Conservation (phyloP, 805 yeast genomes). For the Schizosaccharomyces octosporus region DNA sequence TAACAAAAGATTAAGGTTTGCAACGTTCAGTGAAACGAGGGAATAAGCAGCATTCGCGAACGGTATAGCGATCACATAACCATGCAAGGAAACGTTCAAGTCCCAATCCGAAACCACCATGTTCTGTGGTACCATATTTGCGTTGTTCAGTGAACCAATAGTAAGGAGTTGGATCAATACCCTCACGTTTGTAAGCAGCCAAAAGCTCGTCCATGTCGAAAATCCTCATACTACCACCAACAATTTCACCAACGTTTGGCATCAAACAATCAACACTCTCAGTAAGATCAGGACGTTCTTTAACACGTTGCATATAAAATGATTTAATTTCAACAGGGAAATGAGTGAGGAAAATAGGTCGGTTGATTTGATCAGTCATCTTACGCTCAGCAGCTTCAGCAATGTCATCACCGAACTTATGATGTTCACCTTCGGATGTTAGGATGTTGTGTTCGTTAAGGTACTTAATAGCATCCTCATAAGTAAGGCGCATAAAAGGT, state of each 20-base stretch:
- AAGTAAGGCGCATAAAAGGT: slow-evolving; percentile 82
- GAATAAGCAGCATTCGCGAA: slow-evolving; percentile 89
- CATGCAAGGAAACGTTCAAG: slow-evolving; percentile 95
- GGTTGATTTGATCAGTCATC: slow-evolving; percentile 87
- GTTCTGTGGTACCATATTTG: slow-evolving; percentile 92
- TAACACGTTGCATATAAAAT: slow-evolving; percentile 87
- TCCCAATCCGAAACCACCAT: slow-evolving; percentile 97
- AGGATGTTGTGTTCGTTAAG: slow-evolving; percentile 72
- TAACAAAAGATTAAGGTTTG: slow-evolving; percentile 36
- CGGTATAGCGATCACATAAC: slow-evolving; percentile 94
- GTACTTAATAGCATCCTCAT: slow-evolving; percentile 82
- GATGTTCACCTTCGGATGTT: slow-evolving; percentile 39
- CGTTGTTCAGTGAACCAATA: slow-evolving; percentile 94
- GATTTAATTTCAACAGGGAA: slow-evolving; percentile 96
- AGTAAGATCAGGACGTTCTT: slow-evolving; percentile 79
- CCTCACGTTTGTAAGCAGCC: slow-evolving; percentile 83
- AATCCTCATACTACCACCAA: slow-evolving; percentile 98
- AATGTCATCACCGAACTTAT: slow-evolving; percentile 94
- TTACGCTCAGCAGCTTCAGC: slow-evolving; percentile 98
- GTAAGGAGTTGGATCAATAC: slow-evolving; percentile 56
- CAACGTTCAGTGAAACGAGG: slow-evolving; percentile 97
- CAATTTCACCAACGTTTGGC: slow-evolving; percentile 98
- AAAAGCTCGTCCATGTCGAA: slow-evolving; percentile 54
- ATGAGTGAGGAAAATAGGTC: slow-evolving; percentile 71
- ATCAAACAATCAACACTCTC: slow-evolving; percentile 94